Percentiles rank a stretch among this genome's conserved stretches.
Evolutionary conservation across 2,329 filamentous ascomycete genomes (phyloP).

Genomic region (Pyrenophora graminea): DNA sequence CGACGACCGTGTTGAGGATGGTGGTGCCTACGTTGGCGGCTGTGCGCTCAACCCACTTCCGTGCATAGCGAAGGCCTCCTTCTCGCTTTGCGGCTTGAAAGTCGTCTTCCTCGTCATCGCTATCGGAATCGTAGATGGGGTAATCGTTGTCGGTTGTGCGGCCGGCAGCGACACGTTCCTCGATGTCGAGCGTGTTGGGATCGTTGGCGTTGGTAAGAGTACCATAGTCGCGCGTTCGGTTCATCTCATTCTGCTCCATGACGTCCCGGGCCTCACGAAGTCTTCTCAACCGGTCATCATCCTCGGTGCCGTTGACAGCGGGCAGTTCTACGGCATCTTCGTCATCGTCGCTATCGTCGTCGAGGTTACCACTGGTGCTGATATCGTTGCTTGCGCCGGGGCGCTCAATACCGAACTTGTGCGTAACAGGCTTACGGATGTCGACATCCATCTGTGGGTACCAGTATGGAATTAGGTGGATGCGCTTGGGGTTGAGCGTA

Average conservation of each 20-base stretch:
- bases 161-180: constrained; percentile 76
- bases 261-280: constrained; percentile 57
- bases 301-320: constrained; percentile 37
- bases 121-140: constrained; percentile 87
- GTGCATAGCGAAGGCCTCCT: constrained; percentile 77
- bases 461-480: constrained; percentile 93
- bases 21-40: constrained; percentile 52
- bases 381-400: constrained; percentile 74
- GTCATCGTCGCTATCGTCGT: constrained; percentile 72
- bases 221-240: constrained; percentile 54
- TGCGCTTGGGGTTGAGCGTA: constrained; percentile 81
- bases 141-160: constrained; percentile 70
- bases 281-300: constrained; percentile 52
- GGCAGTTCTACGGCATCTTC: constrained; percentile 44
- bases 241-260: constrained; percentile 56
- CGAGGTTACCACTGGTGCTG: constrained; percentile 75
- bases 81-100: constrained; percentile 77
- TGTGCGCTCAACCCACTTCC: constrained; percentile 57
- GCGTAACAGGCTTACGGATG: constrained; percentile 88
- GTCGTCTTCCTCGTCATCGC: constrained; percentile 75
- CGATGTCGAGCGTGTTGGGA: constrained; percentile 67
- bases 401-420: constrained; percentile 88
- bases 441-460: constrained; percentile 98
- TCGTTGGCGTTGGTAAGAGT: constrained; percentile 45
- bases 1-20: constrained; percentile 29